These are phyloP conservation scores for Candida maesae DNA, from an alignment of 805 yeast genomes.

Conservation along the genomic window DNA sequence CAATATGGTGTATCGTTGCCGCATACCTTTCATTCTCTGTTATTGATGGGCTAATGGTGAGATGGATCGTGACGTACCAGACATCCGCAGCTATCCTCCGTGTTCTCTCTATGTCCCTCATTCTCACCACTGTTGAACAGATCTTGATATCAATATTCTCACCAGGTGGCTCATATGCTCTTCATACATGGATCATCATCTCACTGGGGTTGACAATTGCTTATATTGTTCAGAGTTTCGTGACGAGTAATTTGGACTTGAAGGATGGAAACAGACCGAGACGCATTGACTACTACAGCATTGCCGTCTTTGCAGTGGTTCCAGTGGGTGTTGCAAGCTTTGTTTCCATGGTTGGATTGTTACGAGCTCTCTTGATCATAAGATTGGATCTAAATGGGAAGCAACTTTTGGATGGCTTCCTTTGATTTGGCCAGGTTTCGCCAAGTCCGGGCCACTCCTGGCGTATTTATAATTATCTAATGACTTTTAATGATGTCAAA, in stretches of 20 bases:
- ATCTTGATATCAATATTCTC: constrained; percentile 64
- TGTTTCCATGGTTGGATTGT: constrained; percentile 80
- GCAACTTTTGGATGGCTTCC: constrained; percentile 11
- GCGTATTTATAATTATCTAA: background rate
- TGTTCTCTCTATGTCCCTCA: constrained; percentile 76
- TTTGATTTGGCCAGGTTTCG: background rate
- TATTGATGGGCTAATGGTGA: constrained; percentile 81
- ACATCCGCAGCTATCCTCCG: constrained; percentile 85
- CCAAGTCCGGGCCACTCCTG: background rate
- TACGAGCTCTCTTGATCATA: constrained; percentile 70
- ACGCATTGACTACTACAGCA: constrained; percentile 80
- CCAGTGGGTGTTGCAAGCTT: constrained; percentile 96
- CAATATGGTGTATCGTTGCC: constrained; percentile 90
- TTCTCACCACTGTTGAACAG: constrained; percentile 67
- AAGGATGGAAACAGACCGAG: constrained; percentile 37
- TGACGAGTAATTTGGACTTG: constrained; percentile 67
- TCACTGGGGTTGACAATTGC: constrained; percentile 77
- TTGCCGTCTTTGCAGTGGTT: constrained; percentile 95
- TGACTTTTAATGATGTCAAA: background rate
- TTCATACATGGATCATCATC: constrained; percentile 91
- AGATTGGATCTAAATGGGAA: constrained; percentile 51
- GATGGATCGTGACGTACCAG: constrained; percentile 92
- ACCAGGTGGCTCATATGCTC: constrained; percentile 64
- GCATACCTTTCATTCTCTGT: constrained; percentile 81
- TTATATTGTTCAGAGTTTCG: constrained; percentile 82